Conservation (phyloP, 345 rosid genomes). For the Ailanthus altissimus region DNA sequence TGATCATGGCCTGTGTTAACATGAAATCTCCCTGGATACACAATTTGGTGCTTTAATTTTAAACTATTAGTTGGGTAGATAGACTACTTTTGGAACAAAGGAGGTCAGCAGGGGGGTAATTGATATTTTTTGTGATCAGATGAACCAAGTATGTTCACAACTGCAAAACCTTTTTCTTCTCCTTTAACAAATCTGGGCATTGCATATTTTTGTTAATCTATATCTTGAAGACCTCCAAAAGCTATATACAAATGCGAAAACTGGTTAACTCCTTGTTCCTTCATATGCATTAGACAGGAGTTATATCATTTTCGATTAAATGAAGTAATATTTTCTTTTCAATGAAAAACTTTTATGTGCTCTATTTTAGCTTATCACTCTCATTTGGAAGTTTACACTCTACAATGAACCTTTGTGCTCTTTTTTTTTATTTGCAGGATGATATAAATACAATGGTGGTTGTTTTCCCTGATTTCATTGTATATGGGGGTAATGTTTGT, state of each 20-base stretch:
- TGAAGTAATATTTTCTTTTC: background rate
- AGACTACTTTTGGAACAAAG: background rate
- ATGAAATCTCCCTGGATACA: background rate
- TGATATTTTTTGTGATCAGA: background rate
- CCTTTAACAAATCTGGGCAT: background rate
- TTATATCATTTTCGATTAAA: slow-evolving; percentile 7
- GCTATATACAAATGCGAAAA: too few species aligned
- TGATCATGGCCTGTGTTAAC: background rate
- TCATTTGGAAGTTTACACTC: slow-evolving; percentile 6
- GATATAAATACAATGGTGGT: slow-evolving; percentile 37
- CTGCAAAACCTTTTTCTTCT: background rate
- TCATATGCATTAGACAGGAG: background rate
- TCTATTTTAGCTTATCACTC: background rate
- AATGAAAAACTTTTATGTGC: background rate
- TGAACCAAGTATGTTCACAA: background rate
- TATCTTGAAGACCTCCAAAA: background rate
- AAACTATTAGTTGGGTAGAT: background rate
- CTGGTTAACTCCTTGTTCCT: background rate
- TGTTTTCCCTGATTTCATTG: slow-evolving; percentile 50
- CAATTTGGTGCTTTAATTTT: background rate
- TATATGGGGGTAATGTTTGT: slow-evolving; percentile 44
- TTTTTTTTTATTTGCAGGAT: slow-evolving; percentile 43
- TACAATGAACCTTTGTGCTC: slow-evolving; percentile 2
- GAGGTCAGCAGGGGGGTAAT: background rate
- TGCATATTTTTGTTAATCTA: background rate